Base-by-base conservation (phyloP, 2,329 filamentous ascomycete genomes). In the Penicillium expansum region DNA sequence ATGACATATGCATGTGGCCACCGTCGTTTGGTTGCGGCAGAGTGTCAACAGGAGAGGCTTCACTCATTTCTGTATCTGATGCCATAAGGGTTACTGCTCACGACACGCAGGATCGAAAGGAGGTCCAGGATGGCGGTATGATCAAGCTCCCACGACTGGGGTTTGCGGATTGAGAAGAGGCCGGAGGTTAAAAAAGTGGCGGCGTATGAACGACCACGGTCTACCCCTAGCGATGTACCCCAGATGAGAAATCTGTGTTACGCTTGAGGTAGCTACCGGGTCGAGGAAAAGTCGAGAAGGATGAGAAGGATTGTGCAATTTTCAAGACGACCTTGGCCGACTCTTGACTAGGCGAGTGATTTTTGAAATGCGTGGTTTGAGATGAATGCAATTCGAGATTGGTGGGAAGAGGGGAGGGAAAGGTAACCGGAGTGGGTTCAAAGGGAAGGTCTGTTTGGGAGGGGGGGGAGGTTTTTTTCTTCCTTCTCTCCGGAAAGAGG, bases 21-120 rank as follows among this genome's bases (percentile, higher is more conserved):
- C 65, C 66, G 60, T 74, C 71, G 64, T 71, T 73, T 10, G 74
- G 73, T 50, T 75, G 70, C 55, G 75, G 74, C 61, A 76, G 64
- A 52, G 72, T 71, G 43, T 71, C 70, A 57, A 76, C 71, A 49
- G 74, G 73, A 52, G 65, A 70, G 56, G 73, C 71, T 63, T 69
- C 69, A 65, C 71, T 71, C 66, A 74, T 65, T 29, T 71, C 71
- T 61, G 68, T 67, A 61, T 70, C 68, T 60, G 69, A 63, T 60
- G 72, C 72, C 73, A 75, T 76, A 57, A 52, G 44, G 63, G 55
- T 56, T 55, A 62, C 61, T 62, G 52, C 48, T 65, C 56, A 55
- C 59, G 59, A 62, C 53, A 61, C 49, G 59, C 53, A 55, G 45
- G 44, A 55, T 55, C 55, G 48, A 61, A 54, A 43, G 38, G 48